phyloP scores from a whole-genome alignment of 2,329 filamentous ascomycete species.

The Cryphonectria radicalis region DNA sequence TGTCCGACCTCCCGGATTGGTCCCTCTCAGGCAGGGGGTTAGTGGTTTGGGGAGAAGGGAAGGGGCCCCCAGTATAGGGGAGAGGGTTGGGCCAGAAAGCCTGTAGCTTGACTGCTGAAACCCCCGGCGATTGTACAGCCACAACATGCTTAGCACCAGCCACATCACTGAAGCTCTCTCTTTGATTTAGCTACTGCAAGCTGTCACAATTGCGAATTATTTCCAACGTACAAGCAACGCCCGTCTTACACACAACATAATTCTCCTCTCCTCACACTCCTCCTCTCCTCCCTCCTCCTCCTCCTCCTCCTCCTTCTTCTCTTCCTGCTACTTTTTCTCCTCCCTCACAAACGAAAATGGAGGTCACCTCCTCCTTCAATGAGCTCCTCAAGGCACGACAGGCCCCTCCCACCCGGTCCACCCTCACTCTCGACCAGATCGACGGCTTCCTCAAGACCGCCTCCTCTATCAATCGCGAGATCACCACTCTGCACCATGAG shows the following conservation, averaged over 20 bases:
- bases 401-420: conserved; percentile 51
- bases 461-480: conserved; percentile 88
- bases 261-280: background rate
- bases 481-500: conserved; percentile 77
- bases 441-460: conserved; percentile 94
- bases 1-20: too few relatives aligned
- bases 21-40: too few relatives aligned
- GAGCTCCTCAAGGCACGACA: conserved; percentile 66
- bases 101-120: background rate
- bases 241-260: background rate
- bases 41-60: too few relatives aligned
- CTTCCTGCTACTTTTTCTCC: too few relatives aligned
- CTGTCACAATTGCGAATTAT: background rate
- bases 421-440: conserved; percentile 57
- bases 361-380: conserved; percentile 73
- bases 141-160: background rate
- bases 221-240: background rate
- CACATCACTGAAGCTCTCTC: conserved; percentile 10
- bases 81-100: background rate
- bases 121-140: background rate
- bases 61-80: background rate
- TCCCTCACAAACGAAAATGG: conserved; percentile 42
- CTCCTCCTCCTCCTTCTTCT: too few relatives aligned
- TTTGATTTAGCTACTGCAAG: background rate
- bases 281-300: background rate